Conservation (phyloP, 192 early-diverging fungal species). For the Coemansia sp. region DNA sequence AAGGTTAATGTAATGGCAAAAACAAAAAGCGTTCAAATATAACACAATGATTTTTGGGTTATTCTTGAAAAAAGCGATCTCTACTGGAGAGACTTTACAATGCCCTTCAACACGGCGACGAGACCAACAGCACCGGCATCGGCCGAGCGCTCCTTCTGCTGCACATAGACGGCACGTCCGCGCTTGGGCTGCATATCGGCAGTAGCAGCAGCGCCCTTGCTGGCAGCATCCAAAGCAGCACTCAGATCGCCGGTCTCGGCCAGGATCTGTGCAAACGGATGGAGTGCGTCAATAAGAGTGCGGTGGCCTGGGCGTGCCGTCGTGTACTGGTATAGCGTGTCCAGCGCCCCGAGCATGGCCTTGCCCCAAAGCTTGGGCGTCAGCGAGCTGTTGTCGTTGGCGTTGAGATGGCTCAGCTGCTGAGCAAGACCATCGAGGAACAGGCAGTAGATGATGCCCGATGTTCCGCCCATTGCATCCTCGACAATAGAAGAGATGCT, state of each 20-base stretch:
- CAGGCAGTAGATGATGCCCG: slow-evolving; percentile 75
- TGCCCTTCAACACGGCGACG: slow-evolving; percentile 57
- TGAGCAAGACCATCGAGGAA: slow-evolving; percentile 67
- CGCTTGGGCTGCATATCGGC: slow-evolving; percentile 60
- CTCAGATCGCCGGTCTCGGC: slow-evolving; percentile 40
- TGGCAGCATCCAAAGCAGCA: slow-evolving; percentile 57
- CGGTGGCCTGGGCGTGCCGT: slow-evolving; percentile 71
- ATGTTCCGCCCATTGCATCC: slow-evolving; percentile 75
- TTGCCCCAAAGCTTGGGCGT: slow-evolving; percentile 49
- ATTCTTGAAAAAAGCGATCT: not conserved
- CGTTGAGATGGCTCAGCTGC: slow-evolving; percentile 42
- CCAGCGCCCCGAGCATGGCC: slow-evolving; percentile 60
- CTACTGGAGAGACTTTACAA: slow-evolving; percentile 46
- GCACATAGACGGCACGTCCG: slow-evolving; percentile 67
- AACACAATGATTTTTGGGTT: too few species aligned
- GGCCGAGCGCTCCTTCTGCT: slow-evolving; percentile 47
- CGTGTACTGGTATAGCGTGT: slow-evolving; percentile 65
- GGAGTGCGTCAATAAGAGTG: slow-evolving; percentile 70
- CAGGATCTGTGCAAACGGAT: slow-evolving; percentile 63
- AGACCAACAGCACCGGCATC: slow-evolving; percentile 69
- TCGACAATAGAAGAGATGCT: slow-evolving; percentile 69
- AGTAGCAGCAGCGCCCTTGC: slow-evolving; percentile 59
- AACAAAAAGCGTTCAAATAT: not conserved
- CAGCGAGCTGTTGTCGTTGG: slow-evolving; percentile 23
- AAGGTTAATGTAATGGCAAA: not conserved